These are phyloP conservation scores for Carex cristatella DNA, from an alignment of 176 grass and related monocot species.

Conservation along the genomic window DNA sequence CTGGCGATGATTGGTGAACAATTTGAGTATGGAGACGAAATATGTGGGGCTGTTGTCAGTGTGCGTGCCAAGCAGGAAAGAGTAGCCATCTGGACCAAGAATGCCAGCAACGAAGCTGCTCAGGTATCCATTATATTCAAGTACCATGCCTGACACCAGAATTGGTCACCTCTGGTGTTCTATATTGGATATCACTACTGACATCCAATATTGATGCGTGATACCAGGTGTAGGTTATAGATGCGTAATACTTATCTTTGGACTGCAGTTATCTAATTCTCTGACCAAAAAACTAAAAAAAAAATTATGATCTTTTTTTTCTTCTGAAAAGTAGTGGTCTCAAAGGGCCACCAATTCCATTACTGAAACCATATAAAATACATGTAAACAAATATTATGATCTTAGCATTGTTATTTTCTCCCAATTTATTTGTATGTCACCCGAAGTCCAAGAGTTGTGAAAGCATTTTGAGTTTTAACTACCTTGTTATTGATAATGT, in stretches of 20 bases:
- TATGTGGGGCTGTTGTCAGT: conserved; percentile 84
- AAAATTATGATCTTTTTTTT: not conserved
- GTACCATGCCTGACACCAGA: not conserved
- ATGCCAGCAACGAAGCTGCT: conserved; percentile 87
- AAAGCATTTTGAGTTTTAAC: not conserved
- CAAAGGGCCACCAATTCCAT: too few species aligned
- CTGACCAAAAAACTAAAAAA: not conserved
- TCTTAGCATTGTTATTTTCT: not conserved
- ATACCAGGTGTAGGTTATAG: too few species aligned
- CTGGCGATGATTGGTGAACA: conserved; percentile 93
- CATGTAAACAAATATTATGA: not conserved
- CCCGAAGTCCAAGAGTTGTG: not conserved
- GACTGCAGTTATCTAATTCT: not conserved
- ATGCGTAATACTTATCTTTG: not conserved
- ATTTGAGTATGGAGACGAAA: conserved; percentile 93
- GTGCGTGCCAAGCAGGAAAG: conserved; percentile 77
- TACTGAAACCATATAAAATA: too few species aligned
- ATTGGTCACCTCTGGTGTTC: not conserved
- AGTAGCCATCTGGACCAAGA: conserved; percentile 90
- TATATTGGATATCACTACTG: not conserved
- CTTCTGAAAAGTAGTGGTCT: not conserved
- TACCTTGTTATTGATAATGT: not conserved
- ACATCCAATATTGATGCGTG: too few species aligned
- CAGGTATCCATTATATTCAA: conserved; percentile 43
- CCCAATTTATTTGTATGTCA: not conserved